Base-by-base conservation (phyloP, 2,329 filamentous ascomycete genomes). In the Zymoseptoria passerinii region DNA sequence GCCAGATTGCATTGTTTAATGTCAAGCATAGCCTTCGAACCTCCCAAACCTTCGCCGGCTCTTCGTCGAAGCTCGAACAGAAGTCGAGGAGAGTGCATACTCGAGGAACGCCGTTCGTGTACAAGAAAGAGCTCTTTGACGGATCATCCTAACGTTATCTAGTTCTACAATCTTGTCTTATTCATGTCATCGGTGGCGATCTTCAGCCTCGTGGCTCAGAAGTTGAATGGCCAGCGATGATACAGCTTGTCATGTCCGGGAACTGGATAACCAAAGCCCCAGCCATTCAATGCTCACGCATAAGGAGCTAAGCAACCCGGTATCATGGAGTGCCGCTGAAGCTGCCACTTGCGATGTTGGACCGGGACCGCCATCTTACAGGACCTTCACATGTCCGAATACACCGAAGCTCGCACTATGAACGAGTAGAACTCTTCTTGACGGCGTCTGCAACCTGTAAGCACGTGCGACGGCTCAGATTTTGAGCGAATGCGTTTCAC, bases 161-260 rank as follows among this genome's bases (percentile, higher is more conserved):
- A 96, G 94, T 99, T 99, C 74, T 99, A 99, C 76, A 97, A 99
- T 70, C 84, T 95, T 0, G 91, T 96, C 0, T 79, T 97, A 1
- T 99, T 97, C 77, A 92, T 99, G 80, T 94, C 92, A 23, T 96
- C 94, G 0, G 89, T 99, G 23, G 91, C 92, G 7, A 85, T 96
- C 60, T 96, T 97, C 77, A 95, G 92, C 72, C 78, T 99, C 60
- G 86, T 94, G 61, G 94, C 92, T 28, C 94, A 99, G 71, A 87
- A 88, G 65, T 88, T 96, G 81, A 80, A 79, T 61, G 74, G 74
- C 16, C 66, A 66, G 54, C 55, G 55, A 62, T 68, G 61, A 66
- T 28, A 8, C 48, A 35, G n/a, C 29, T 8, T 28, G 8, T 16
- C 35, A 44, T n/a, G 3, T 6, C 35, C 7, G 35, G 35, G 1